phyloP scores from a whole-genome alignment of 306 rosid genomes.

The Cicer bijugum region DNA sequence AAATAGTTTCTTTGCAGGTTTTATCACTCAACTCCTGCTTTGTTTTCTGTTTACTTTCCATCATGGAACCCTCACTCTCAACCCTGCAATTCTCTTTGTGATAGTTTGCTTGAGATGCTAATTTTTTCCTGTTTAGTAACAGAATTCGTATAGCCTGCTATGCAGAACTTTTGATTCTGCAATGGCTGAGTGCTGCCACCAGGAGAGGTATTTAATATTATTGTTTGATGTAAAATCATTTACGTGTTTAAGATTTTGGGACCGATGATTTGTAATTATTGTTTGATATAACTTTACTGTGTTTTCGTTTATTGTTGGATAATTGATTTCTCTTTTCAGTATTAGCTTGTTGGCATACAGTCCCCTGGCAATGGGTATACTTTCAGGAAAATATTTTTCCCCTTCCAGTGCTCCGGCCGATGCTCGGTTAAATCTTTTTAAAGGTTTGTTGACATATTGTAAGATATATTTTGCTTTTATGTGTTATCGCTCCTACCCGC shows the following conservation, averaged over 20 bases:
- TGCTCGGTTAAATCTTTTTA: constrained; percentile 77
- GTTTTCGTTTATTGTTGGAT: constrained; percentile 22
- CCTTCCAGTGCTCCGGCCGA: constrained; percentile 63
- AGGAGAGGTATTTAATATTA: constrained; percentile 63
- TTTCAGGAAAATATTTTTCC: constrained; percentile 82
- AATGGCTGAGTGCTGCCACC: constrained; percentile 92
- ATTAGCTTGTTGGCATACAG: constrained; percentile 86
- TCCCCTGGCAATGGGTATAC: constrained; percentile 97
- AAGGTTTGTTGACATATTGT: constrained; percentile 57
- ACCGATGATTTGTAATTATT: no score
- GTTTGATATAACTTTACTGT: constrained; percentile 1
- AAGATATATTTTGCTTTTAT: constrained; percentile 10
- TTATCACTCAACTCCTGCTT: constrained; percentile 21
- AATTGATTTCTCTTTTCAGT: constrained; percentile 55
- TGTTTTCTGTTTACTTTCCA: constrained; percentile 28
- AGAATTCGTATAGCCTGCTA: constrained; percentile 84
- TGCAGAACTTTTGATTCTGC: constrained; percentile 90
- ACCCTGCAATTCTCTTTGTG: constrained; percentile 4
- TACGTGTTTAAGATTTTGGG: no score
- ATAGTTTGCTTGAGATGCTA: constrained; percentile 41
- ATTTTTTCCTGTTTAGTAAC: constrained; percentile 49
- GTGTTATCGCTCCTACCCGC: not conserved
- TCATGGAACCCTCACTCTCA: constrained; percentile 6
- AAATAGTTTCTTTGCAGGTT: constrained; percentile 89
- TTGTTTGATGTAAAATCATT: no score